A percentile compares a stretch with the other conserved stretches of the same genome.
Evolutionary conservation across 2,329 filamentous ascomycete genomes (phyloP).

Genomic region (Diaporthe vaccinii): DNA sequence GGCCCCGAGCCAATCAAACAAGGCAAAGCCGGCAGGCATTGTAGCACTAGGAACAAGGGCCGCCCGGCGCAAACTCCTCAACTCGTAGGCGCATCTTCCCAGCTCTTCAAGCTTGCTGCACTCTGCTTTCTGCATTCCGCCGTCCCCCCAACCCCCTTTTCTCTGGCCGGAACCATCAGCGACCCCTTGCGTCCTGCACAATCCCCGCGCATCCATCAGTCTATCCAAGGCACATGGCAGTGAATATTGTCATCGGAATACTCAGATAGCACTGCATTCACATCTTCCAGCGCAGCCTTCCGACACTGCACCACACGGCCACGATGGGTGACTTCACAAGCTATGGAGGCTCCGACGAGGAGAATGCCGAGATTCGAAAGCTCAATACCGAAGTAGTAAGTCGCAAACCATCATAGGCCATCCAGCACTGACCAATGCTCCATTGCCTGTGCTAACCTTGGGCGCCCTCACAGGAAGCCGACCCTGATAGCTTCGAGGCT

Average conservation of each 20-base stretch:
- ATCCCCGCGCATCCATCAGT: conserved; percentile 20
- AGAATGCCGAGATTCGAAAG: conserved; percentile 85
- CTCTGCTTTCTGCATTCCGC: conserved; percentile 25
- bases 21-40: not conserved
- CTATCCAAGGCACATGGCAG: conserved; percentile 26
- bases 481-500: conserved; percentile 91
- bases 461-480: conserved; percentile 62
- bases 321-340: conserved; percentile 78
- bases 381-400: conserved; percentile 83
- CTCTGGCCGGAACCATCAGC: conserved; percentile 3
- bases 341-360: conserved; percentile 82
- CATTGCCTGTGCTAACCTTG: conserved; percentile 32
- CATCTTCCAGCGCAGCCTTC: conserved; percentile 17
- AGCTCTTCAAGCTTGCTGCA: conserved; percentile 26
- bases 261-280: conserved; percentile 12
- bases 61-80: conserved; percentile 31
- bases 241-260: conserved; percentile 1
- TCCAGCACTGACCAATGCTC: not conserved
- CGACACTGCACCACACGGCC: conserved; percentile 37
- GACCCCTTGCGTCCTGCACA: conserved; percentile 1
- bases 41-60: conserved; percentile 32
- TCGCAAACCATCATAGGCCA: conserved; percentile 41
- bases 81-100: conserved; percentile 21
- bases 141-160: conserved; percentile 18
- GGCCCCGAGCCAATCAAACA: not conserved